Conservation (phyloP, 2,329 filamentous ascomycete genomes). For the Hymenoscyphus infarciens region DNA sequence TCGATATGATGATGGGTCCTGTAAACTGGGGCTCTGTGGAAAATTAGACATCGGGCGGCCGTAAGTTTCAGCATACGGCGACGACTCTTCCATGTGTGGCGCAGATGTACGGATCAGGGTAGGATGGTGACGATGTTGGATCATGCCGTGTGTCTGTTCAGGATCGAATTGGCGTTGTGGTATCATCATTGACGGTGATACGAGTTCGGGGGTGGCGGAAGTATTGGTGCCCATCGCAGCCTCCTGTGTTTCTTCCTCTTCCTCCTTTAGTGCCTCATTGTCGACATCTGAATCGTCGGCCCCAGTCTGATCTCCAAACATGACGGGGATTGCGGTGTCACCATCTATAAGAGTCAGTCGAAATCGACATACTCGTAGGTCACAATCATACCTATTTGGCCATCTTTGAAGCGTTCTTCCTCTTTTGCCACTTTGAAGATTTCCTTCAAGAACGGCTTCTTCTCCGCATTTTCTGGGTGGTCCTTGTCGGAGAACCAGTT, state of each 20-base stretch:
- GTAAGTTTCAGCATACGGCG: conserved; percentile 1
- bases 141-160: conserved; percentile 13
- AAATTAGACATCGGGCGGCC: conserved; percentile 12
- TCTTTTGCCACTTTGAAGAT: conserved; percentile 58
- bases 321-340: conserved; percentile 21
- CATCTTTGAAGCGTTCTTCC: conserved; percentile 54
- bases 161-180: conserved; percentile 19
- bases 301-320: conserved; percentile 22
- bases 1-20: conserved; percentile 18
- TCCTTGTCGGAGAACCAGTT: conserved; percentile 57
- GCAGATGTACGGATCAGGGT: conserved; percentile 10
- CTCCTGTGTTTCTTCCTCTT: conserved; percentile 24
- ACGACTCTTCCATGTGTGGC: conserved; percentile 20
- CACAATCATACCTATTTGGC: conserved; percentile 51
- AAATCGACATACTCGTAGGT: neutral
- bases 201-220: conserved; percentile 24
- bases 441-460: conserved; percentile 54
- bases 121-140: conserved; percentile 16
- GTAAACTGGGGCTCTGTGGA: conserved; percentile 18
- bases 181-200: conserved; percentile 23
- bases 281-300: conserved; percentile 24
- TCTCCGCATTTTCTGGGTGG: conserved; percentile 49
- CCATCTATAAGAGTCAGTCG: conserved; percentile 18
- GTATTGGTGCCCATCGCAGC: conserved; percentile 6
- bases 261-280: conserved; percentile 21